These are phyloP conservation scores for Fusarium sp. DNA, from an alignment of 2,329 filamentous ascomycete species.

Conservation along the genomic window DNA sequence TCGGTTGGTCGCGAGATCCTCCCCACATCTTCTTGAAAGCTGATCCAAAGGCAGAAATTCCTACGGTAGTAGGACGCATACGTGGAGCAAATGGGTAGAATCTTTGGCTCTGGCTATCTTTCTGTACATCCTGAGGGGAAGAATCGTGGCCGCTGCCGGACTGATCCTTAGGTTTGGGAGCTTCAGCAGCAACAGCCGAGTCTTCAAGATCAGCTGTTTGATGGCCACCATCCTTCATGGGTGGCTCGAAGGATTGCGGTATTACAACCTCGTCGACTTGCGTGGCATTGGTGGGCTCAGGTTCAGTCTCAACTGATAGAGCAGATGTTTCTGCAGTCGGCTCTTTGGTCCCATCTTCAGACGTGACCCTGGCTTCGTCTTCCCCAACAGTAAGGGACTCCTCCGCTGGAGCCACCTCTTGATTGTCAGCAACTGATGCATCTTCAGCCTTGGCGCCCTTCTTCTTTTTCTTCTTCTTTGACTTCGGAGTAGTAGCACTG, in stretches of 20 bases:
- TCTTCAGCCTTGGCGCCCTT: conserved; percentile 41
- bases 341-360: conserved; percentile 3
- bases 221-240: conserved; percentile 1
- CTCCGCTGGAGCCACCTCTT: conserved; percentile 12
- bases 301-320: conserved; percentile 1
- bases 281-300: neutral
- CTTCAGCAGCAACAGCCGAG: neutral
- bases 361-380: conserved; percentile 10
- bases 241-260: conserved; percentile 1
- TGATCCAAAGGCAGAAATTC: conserved; percentile 32
- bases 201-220: conserved; percentile 20
- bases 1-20: conserved; percentile 32
- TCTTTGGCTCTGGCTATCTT: conserved; percentile 29
- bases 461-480: conserved; percentile 52
- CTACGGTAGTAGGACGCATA: conserved; percentile 35
- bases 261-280: neutral
- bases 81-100: conserved; percentile 46
- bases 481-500: conserved; percentile 19
- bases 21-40: conserved; percentile 45
- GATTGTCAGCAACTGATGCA: conserved; percentile 21
- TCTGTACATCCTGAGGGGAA: conserved; percentile 20
- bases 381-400: conserved; percentile 5
- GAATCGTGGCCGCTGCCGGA: conserved; percentile 20
- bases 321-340: neutral
- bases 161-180: conserved; percentile 23